Evolutionary conservation across 306 rosid genomes (phyloP).

Genomic region (Crotalaria pallida): DNA sequence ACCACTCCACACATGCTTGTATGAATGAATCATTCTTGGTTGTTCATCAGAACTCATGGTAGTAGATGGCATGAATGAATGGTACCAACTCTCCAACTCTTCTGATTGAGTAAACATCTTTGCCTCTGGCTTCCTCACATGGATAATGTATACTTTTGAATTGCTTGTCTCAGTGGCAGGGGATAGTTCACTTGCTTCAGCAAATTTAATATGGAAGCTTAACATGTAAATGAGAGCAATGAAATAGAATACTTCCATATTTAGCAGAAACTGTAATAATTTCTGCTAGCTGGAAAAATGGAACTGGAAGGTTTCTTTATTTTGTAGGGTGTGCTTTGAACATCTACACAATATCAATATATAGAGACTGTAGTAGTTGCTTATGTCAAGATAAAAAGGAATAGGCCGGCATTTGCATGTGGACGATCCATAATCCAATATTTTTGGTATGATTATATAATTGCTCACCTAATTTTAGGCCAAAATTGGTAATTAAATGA

Average conservation of each 20-base stretch:
- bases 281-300: conserved; percentile 12
- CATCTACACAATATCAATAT: no score
- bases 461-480: no score
- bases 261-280: conserved; percentile 19
- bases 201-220: conserved; percentile 22
- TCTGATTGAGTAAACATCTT: conserved; percentile 11
- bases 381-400: no score
- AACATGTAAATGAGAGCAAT: conserved; percentile 30
- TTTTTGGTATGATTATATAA: no score
- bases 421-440: no score
- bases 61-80: conserved; percentile 47
- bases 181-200: conserved; percentile 20
- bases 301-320: not conserved
- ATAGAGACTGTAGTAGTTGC: no score
- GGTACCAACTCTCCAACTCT: conserved; percentile 48
- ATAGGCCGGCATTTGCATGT: no score
- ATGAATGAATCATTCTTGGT: conserved; percentile 36
- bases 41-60: conserved; percentile 14
- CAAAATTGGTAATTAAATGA: no score
- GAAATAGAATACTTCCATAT: conserved; percentile 36
- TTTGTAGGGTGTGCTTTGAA: no score
- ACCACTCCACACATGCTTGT: conserved; percentile 46
- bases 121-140: conserved; percentile 36
- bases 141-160: conserved; percentile 46
- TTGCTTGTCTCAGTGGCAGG: conserved; percentile 8